phyloP scores from a whole-genome alignment of 148 eudicot genomes.

The Vaccinium darrowii region DNA sequence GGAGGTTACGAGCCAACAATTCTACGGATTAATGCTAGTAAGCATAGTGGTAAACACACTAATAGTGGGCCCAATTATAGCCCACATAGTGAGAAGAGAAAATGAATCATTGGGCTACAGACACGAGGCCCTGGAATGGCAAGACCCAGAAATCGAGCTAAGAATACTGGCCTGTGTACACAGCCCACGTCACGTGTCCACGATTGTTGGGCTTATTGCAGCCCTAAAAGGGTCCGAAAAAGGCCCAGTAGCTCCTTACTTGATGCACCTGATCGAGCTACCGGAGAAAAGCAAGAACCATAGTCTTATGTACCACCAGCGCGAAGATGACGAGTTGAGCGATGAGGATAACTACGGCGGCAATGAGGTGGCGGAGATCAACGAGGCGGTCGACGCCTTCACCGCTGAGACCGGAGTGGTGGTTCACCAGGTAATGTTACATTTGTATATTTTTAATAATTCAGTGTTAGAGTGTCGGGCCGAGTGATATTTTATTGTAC shows the following conservation, averaged over 20 bases:
- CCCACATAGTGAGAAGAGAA: slow-evolving; percentile 53
- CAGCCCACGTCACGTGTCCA: slow-evolving; percentile 73
- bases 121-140: slow-evolving; percentile 58
- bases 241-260: slow-evolving; percentile 70
- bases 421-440: slow-evolving; percentile 38
- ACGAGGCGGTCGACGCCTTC: slow-evolving; percentile 60
- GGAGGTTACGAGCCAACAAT: slow-evolving; percentile 30
- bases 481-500: no score
- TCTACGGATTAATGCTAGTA: slow-evolving; percentile 55
- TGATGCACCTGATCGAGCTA: slow-evolving; percentile 81
- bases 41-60: slow-evolving; percentile 57
- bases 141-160: slow-evolving; percentile 66
- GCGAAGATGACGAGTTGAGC: slow-evolving; percentile 81
- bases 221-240: slow-evolving; percentile 56
- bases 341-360: slow-evolving; percentile 88
- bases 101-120: slow-evolving; percentile 43
- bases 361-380: slow-evolving; percentile 79
- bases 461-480: no score
- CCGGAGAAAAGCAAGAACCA: slow-evolving; percentile 50
- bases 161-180: slow-evolving; percentile 76
- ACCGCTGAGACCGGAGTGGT: slow-evolving; percentile 52
- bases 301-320: slow-evolving; percentile 64
- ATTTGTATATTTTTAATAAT: no score
- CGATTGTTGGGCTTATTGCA: slow-evolving; percentile 70
- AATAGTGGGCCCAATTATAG: slow-evolving; percentile 56